Evolutionary conservation across 75 land plant genomes (phyloP).

Genomic region (Picea sitchensis): DNA sequence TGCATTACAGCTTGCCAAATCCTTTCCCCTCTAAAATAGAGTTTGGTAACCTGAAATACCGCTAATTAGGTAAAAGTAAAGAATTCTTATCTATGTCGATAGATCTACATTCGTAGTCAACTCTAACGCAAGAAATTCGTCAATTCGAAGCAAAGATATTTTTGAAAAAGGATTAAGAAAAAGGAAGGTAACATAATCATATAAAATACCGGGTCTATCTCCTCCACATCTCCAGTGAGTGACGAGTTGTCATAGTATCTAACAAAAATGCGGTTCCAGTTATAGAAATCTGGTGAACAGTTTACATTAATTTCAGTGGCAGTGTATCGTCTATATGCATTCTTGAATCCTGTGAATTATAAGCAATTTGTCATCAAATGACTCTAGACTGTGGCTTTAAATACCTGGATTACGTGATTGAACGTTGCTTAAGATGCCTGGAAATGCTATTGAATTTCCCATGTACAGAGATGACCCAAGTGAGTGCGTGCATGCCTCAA

Average conservation of each 20-base stretch:
- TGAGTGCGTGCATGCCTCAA: constrained; percentile 15
- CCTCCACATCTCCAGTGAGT: constrained; percentile 65
- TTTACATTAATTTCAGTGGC: not conserved
- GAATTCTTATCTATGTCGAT: too few species aligned
- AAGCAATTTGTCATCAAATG: too few species aligned
- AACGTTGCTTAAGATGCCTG: constrained; percentile 5
- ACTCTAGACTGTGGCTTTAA: constrained; percentile 22
- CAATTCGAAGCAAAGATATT: too few species aligned
- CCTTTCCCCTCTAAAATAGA: constrained; percentile 36
- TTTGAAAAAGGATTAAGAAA: too few species aligned
- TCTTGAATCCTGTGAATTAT: too few species aligned
- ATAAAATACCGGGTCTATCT: not conserved
- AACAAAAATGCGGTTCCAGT: constrained; percentile 92
- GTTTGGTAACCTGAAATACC: not conserved
- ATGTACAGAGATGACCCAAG: constrained; percentile 7
- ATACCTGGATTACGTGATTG: constrained; percentile 1
- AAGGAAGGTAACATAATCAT: too few species aligned
- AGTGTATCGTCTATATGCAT: too few species aligned
- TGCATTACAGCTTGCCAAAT: constrained; percentile 38
- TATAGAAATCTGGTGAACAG: constrained; percentile 71
- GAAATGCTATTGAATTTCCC: constrained; percentile 3
- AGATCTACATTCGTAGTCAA: too few species aligned
- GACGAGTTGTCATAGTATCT: constrained; percentile 96
- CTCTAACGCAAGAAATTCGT: too few species aligned
- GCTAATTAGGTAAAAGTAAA: too few species aligned